Evolutionary conservation across 495 filamentous ascomycete species (phyloP), one percentile per base, ranked within the genome.

Genomic region (Podospora pseudopauciseta): DNA sequence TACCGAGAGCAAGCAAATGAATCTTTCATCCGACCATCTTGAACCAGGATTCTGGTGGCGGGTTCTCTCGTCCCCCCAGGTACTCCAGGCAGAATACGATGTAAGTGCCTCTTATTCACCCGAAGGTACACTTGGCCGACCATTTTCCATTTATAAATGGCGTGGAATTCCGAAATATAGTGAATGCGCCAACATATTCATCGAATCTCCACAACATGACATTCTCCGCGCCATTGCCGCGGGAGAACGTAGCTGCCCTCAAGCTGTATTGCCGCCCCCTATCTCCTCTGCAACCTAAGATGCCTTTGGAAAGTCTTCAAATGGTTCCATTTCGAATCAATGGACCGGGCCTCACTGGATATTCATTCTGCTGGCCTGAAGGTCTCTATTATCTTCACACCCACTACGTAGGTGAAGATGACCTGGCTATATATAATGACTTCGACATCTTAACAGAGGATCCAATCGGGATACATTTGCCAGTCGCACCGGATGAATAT

Each of bases 391-490:
- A 27, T n/a, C 23, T 63, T 11, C 59, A 67, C 18, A 34, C 66
- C 34, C 59, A 67, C 16, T 39, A 49, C 59, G 0, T 57, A 5
- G 30, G 30, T 5, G 59, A 60, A 23, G 39, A 67, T 6, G 27
- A 67, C 53, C 27, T 63, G 23, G 20, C 39, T 4, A 39, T 67
- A 13, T 67, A 67, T 28, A 20, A 30, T 13, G 66, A 67, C n/a
- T 32, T 63, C 44, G 60, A 64, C 26, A 28, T 7, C 20, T 13
- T 67, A 15, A 27, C 0, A n/a, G 5, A 7, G 11, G 39, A 20
- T 26, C 54, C 64, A 20, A 18, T 55, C 4, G 64, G 66, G 66
- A 20, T 58, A 6, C 53, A 67, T 34, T 55, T 67, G n/a, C 66
- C 59, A 19, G 30, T 32, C 5, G 60, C 56, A 3, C 27, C 59